Percentiles rank a stretch among this genome's conserved stretches.
phyloP scores from a whole-genome alignment of 1,284 basidiomycete species.

The Ganoderma lucidum region DNA sequence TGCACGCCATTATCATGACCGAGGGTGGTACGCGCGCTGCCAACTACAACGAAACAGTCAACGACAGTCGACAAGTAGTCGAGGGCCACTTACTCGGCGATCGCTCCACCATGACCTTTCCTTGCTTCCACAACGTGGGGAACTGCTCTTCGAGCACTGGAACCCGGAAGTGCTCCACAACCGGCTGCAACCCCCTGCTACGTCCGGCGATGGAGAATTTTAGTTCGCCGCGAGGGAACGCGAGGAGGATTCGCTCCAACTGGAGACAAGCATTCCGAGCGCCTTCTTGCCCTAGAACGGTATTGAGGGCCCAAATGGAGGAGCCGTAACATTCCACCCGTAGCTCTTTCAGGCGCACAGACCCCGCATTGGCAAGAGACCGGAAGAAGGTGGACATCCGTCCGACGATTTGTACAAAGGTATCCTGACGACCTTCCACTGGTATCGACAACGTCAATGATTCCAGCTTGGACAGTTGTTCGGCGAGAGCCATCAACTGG shows the following conservation, averaged over 20 bases:
- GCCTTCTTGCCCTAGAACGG: background rate
- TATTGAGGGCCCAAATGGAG: background rate
- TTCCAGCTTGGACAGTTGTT: background rate
- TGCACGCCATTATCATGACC: background rate
- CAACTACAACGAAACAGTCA: background rate
- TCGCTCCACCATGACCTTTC: background rate
- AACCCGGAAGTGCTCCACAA: background rate
- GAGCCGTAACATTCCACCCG: constrained; percentile 5
- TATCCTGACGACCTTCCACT: background rate
- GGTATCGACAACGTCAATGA: constrained; percentile 1
- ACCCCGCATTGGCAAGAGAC: background rate
- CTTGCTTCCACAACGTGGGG: background rate
- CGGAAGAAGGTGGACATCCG: background rate
- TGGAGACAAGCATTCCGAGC: background rate
- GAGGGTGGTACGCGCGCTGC: background rate
- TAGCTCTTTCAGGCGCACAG: background rate
- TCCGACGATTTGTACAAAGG: background rate
- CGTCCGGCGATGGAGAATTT: background rate
- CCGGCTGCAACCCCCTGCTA: background rate
- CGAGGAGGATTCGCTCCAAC: background rate
- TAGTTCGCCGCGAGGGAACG: background rate
- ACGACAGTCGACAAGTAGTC: background rate
- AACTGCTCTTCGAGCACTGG: background rate
- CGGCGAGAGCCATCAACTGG: background rate
- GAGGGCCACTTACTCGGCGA: background rate